These are phyloP conservation scores for Lentinula novae-zelandiae DNA, from an alignment of 1,284 basidiomycete genomes.

Conservation along the genomic window DNA sequence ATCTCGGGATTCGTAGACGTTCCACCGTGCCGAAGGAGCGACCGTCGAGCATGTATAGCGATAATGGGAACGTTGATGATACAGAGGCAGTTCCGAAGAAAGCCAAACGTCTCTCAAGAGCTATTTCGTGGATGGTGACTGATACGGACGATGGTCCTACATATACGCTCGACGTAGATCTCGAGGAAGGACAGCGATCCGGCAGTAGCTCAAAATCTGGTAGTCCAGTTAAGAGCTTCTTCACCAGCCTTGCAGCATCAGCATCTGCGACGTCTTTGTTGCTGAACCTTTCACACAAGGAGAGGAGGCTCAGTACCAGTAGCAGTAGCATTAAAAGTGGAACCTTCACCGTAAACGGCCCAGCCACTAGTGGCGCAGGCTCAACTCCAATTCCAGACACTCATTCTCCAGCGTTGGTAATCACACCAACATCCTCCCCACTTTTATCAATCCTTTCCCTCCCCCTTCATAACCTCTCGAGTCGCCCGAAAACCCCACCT, in stretches of 20 bases:
- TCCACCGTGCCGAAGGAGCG: not conserved
- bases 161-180: not conserved
- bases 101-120: not conserved
- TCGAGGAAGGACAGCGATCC: not conserved
- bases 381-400: not conserved
- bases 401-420: not conserved
- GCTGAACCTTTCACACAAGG: not conserved
- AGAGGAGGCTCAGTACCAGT: not conserved
- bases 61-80: not conserved
- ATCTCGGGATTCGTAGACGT: not conserved
- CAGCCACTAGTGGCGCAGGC: not conserved
- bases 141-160: not conserved
- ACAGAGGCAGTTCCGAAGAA: not conserved
- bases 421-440: not conserved
- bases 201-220: not conserved
- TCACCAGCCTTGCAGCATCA: not conserved
- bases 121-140: not conserved
- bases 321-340: not conserved
- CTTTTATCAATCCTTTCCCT: constrained; percentile 3
- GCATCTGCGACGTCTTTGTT: not conserved
- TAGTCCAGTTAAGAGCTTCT: not conserved
- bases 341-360: not conserved
- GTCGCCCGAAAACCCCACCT: not conserved
- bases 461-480: not conserved
- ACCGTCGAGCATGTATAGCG: not conserved